A percentile compares a stretch with the other conserved stretches of the same genome.
Conservation (phyloP, 1,284 basidiomycete genomes). For the Amylostereum areolatum region DNA sequence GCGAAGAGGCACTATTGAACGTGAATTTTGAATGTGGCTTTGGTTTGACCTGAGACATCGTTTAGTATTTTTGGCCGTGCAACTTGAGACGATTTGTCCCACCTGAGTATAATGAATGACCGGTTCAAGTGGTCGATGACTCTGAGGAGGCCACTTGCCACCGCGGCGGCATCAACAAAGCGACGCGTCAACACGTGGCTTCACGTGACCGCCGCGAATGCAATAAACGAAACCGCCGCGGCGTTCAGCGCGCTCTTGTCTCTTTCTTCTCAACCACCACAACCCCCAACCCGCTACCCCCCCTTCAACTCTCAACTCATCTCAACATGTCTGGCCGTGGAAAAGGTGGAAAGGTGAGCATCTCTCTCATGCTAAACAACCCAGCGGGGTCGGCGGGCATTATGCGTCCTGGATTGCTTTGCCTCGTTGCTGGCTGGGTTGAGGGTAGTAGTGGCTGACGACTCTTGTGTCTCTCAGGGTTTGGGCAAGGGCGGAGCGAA, state of each 20-base stretch:
- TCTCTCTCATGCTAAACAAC: conserved; percentile 6
- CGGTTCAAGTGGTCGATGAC: too few species aligned
- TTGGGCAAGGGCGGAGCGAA: conserved; percentile 79
- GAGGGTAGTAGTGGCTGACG: neutral
- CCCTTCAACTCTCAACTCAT: conserved; percentile 7
- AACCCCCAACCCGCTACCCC: conserved; percentile 4
- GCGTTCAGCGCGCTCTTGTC: conserved; percentile 8
- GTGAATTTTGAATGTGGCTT: conserved; percentile 19
- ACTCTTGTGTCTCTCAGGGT: conserved; percentile 32
- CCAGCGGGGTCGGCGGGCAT: too few species aligned
- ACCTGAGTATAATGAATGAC: too few species aligned
- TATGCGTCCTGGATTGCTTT: too few species aligned
- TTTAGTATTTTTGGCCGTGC: too few species aligned
- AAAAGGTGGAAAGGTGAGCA: conserved; percentile 35
- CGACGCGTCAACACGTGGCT: conserved; percentile 15
- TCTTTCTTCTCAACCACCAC: conserved; percentile 14
- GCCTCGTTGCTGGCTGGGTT: too few species aligned
- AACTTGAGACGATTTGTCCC: too few species aligned
- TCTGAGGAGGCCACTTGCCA: too few species aligned
- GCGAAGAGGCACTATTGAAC: too few species aligned
- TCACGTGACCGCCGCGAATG: too few species aligned
- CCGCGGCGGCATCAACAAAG: too few species aligned
- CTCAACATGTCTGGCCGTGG: conserved; percentile 52
- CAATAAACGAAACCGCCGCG: conserved; percentile 11
- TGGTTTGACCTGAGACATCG: too few species aligned